Evolutionary conservation across 1,284 basidiomycete species (phyloP).

Genomic region (Volvariella surrecta): DNA sequence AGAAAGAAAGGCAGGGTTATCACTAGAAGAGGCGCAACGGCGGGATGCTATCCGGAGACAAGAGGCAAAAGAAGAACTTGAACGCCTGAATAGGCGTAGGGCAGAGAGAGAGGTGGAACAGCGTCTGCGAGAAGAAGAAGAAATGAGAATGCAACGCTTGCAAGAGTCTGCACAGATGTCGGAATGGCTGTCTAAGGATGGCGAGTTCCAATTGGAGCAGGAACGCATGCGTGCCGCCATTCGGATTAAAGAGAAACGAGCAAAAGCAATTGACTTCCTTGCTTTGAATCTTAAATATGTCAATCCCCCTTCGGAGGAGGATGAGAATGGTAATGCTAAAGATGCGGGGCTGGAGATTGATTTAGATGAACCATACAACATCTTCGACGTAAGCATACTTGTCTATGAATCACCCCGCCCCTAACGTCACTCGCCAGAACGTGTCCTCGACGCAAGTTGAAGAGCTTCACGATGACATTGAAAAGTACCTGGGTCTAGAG

Average conservation of each 20-base stretch:
- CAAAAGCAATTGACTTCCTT: constrained; percentile 92
- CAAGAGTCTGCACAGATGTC: constrained; percentile 96
- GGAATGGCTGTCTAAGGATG: constrained; percentile 96
- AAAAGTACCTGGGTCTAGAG: constrained; percentile 86
- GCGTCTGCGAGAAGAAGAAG: constrained; percentile 86
- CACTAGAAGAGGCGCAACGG: constrained; percentile 70
- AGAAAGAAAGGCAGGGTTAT: constrained; percentile 84
- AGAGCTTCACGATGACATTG: constrained; percentile 92
- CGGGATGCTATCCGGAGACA: constrained; percentile 76
- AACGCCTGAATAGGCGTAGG: constrained; percentile 81
- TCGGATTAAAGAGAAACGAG: constrained; percentile 90
- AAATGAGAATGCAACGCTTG: constrained; percentile 77
- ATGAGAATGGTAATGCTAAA: constrained; percentile 69
- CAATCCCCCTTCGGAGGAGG: constrained; percentile 56
- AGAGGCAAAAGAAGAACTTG: constrained; percentile 94
- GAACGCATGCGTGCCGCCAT: constrained; percentile 88
- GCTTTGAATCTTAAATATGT: constrained; percentile 91
- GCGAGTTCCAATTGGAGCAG: constrained; percentile 95
- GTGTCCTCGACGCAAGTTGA: constrained; percentile 83
- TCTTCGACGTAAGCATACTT: constrained; percentile 71
- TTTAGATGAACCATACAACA: constrained; percentile 95
- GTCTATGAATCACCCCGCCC: background rate
- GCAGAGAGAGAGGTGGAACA: constrained; percentile 91
- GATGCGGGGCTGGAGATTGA: constrained; percentile 94
- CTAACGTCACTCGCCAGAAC: constrained; percentile 44